Base-by-base conservation (phyloP, 2,329 filamentous ascomycete genomes). In the Trichoderma afroharzianum region DNA sequence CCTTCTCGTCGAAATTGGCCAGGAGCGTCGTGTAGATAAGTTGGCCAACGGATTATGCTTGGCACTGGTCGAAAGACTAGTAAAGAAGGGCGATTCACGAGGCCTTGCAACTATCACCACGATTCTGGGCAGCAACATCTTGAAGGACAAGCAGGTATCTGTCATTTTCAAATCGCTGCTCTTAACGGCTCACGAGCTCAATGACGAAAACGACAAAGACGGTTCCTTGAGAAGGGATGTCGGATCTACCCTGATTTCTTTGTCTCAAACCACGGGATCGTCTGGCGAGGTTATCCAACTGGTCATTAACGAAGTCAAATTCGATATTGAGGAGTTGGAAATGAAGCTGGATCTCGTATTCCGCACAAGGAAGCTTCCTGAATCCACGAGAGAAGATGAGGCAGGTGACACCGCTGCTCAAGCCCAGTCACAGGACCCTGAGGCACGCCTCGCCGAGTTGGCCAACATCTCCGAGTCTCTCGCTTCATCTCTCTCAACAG, bases 251-350 rank as follows among this genome's bases (percentile, higher is more conserved):
- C 83, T 95, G n/a, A 90, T 93, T 64, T 83, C 84, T 6, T 85
- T 95, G 68, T 90, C 88, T 5, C 89, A 91, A 73, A 83, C 85
- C 50, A 84, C 86, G 9, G 87, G 87, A 33, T 85, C 85, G 50
- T 83, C 88, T 26, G 90, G 90, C 14, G 85, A 87, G 30, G 84
- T 91, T n/a, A 88, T 96, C 71, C 86, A 90, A 73, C 85, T 85
- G n/a, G 87, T 91, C 4, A 87, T 95, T 47, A 84, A 89, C 43
- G 88, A 91, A 53, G 87, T 89, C 8, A 88, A 91, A 14, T 86
- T 94, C 72, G 91, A 96, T 76, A 87, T 96, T 58, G 89, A 93
- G 72, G 87, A 90, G 62, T 82, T 96, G 21, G 93, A 96, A 81
- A 87, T 93, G 82, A 91, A 89, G 75, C 85, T 97, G 24, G 91